These are phyloP conservation scores for Acanthochlamys bracteata DNA, from an alignment of 106 monocot species.

Conservation along the genomic window DNA sequence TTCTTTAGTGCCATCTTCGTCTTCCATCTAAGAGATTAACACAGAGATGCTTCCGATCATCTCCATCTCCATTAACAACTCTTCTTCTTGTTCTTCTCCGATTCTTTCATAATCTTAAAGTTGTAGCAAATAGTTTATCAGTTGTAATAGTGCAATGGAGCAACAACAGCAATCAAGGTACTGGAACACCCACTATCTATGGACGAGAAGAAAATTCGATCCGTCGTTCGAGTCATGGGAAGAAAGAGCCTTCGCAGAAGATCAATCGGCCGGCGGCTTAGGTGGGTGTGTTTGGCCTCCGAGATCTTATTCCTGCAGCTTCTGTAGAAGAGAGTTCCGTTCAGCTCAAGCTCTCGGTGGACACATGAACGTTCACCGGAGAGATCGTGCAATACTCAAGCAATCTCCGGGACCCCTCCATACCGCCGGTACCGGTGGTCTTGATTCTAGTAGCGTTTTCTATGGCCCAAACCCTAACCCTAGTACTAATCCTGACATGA, in stretches of 20 bases:
- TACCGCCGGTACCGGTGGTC: conserved; percentile 7
- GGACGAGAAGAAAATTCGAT: conserved; percentile 26
- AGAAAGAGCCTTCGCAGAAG: conserved; percentile 61
- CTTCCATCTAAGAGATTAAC: too few species aligned
- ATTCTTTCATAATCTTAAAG: too few species aligned
- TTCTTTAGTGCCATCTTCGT: too few species aligned
- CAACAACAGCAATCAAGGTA: conserved; percentile 19
- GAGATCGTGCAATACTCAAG: conserved; percentile 35
- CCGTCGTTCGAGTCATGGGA: conserved; percentile 42
- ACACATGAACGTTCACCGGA: conserved; percentile 86
- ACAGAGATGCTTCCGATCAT: too few species aligned
- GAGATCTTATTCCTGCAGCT: conserved; percentile 59
- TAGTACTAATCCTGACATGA: neutral
- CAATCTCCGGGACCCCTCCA: neutral
- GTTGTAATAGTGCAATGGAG: conserved; percentile 17
- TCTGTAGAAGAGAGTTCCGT: conserved; percentile 69
- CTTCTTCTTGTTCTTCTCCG: too few species aligned
- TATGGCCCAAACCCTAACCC: conserved; percentile 7
- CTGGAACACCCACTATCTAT: conserved; percentile 21
- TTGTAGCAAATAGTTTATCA: too few species aligned
- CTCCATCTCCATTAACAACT: too few species aligned
- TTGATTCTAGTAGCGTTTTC: neutral
- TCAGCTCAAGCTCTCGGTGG: conserved; percentile 79
- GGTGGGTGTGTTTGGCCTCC: conserved; percentile 63
- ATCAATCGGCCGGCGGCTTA: conserved; percentile 22